Evolutionary conservation across 2,329 filamentous ascomycete genomes (phyloP).

Genomic region (Xylaria sp.): DNA sequence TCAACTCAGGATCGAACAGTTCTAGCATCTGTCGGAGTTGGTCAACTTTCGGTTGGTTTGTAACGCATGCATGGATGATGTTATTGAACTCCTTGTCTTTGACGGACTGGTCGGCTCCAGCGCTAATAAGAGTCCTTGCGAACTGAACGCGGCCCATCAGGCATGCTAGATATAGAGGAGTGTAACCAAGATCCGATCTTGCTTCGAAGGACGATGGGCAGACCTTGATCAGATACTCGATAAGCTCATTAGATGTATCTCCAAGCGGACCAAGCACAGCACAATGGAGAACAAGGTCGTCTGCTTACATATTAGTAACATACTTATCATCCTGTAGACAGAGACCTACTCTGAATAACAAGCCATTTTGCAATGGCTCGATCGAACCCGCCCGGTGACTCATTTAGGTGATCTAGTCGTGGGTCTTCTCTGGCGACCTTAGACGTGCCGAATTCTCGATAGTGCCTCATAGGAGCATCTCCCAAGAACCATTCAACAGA

Average conservation of each 20-base stretch:
- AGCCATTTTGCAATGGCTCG: conserved; percentile 72
- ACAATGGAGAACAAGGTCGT: conserved; percentile 73
- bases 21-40: conserved; percentile 62
- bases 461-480: conserved; percentile 74
- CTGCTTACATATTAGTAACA: conserved; percentile 52
- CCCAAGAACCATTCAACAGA: conserved; percentile 82
- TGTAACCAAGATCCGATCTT: conserved; percentile 68
- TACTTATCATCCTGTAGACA: neutral
- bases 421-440: conserved; percentile 70
- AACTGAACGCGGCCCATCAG: conserved; percentile 64
- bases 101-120: conserved; percentile 75
- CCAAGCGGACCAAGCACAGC: conserved; percentile 63
- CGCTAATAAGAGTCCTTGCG: conserved; percentile 70
- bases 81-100: conserved; percentile 73
- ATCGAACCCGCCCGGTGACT: conserved; percentile 71
- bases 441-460: conserved; percentile 73
- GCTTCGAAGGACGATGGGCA: conserved; percentile 71
- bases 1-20: conserved; percentile 67
- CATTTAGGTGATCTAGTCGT: conserved; percentile 69
- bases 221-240: conserved; percentile 73
- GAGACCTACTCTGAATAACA: conserved; percentile 64
- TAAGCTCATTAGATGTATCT: conserved; percentile 61
- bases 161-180: conserved; percentile 77
- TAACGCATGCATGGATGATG: conserved; percentile 70
- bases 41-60: conserved; percentile 48